phyloP scores from a whole-genome alignment of 2,329 filamentous ascomycete genomes.

The Cryphonectria parasitica region DNA sequence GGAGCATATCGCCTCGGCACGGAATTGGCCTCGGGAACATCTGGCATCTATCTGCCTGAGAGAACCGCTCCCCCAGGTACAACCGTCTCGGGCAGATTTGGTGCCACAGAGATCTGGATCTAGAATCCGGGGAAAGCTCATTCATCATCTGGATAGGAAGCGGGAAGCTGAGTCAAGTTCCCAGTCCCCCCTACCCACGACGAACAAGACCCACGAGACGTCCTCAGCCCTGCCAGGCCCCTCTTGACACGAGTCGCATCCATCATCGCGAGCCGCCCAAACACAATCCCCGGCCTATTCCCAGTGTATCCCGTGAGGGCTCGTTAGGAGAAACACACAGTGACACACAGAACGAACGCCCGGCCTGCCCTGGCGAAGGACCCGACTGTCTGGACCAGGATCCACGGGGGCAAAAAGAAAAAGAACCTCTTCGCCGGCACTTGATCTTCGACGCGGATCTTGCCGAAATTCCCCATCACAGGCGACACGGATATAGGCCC shows the following conservation, averaged over 20 bases:
- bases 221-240: conserved; percentile 24
- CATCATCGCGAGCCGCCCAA: conserved; percentile 16
- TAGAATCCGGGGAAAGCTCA: not conserved
- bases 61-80: not conserved
- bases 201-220: conserved; percentile 26
- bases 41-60: not conserved
- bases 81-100: not conserved
- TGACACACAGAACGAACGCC: conserved; percentile 4
- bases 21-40: not conserved
- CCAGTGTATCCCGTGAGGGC: conserved; percentile 11
- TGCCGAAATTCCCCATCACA: not conserved
- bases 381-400: conserved; percentile 17
- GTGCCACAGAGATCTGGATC: conserved; percentile 10
- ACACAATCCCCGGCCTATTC: conserved; percentile 28
- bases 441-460: not conserved
- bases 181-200: conserved; percentile 28
- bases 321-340: conserved; percentile 25
- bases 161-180: conserved; percentile 5
- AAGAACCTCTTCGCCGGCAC: not conserved
- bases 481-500: not conserved
- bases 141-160: not conserved
- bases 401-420: not conserved
- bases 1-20: not conserved
- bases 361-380: conserved; percentile 14
- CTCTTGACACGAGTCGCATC: conserved; percentile 27